Conservation (phyloP, 2,329 filamentous ascomycete species). For the Gaeumannomyces tritici region DNA sequence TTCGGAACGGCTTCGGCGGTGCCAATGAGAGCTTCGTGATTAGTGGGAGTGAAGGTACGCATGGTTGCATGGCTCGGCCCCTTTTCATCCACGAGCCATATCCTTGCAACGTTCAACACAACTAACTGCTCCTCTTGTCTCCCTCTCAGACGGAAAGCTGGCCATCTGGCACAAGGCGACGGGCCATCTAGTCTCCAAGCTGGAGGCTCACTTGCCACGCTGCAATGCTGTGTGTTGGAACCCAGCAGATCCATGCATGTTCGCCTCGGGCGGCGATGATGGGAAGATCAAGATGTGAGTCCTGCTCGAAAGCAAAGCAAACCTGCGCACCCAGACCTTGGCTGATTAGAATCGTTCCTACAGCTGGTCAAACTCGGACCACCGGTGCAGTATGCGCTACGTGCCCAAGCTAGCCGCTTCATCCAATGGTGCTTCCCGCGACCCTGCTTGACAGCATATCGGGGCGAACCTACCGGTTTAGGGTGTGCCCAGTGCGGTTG, state of each 20-base stretch:
- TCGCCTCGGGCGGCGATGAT: constrained; percentile 89
- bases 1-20: constrained; percentile 77
- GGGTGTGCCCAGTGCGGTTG: not conserved
- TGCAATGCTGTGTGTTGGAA: constrained; percentile 91
- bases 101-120: too few relatives aligned
- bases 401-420: not conserved
- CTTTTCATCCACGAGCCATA: not conserved
- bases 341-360: not conserved
- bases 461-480: not conserved
- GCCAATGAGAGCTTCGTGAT: constrained; percentile 87
- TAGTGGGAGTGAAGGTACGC: constrained; percentile 78
- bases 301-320: not conserved
- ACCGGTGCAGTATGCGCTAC: not conserved
- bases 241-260: constrained; percentile 69
- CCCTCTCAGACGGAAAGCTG: constrained; percentile 47
- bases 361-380: constrained; percentile 2
- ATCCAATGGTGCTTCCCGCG: not conserved
- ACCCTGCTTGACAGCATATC: not conserved
- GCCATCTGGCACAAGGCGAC: constrained; percentile 89
- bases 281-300: constrained; percentile 75
- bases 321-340: not conserved
- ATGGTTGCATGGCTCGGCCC: not conserved
- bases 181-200: constrained; percentile 62
- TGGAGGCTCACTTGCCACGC: constrained; percentile 65
- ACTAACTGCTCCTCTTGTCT: constrained; percentile 1